phyloP scores from a whole-genome alignment of 1,139 yeast species.

The Yamadazyma taylorii region DNA sequence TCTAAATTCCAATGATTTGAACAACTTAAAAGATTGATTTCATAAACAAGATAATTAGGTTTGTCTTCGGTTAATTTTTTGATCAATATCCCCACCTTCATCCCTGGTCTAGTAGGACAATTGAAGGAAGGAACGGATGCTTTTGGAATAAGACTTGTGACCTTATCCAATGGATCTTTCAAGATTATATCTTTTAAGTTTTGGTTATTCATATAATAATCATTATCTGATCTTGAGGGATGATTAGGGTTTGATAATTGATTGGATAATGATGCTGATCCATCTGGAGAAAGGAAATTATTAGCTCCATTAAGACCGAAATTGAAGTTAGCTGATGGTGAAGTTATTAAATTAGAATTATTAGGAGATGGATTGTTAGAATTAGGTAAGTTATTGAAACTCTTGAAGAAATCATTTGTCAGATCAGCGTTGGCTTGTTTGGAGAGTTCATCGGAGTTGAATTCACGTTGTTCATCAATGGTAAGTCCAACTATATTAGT shows the following conservation, averaged over 20 bases:
- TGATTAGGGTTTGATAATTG: constrained; percentile 1
- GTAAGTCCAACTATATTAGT: constrained; percentile 1
- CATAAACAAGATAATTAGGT: constrained; percentile 41
- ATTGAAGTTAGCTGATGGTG: constrained; percentile 30
- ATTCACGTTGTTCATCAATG: constrained; percentile 3
- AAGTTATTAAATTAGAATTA: constrained; percentile 30
- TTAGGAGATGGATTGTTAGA: constrained; percentile 26
- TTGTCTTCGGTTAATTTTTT: constrained; percentile 26
- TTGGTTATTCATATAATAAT: not conserved
- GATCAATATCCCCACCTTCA: constrained; percentile 69
- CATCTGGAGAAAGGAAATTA: constrained; percentile 35
- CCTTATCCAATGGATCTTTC: constrained; percentile 53
- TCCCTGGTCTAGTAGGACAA: constrained; percentile 69
- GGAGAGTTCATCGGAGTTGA: not conserved
- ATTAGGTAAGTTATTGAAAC: constrained; percentile 18
- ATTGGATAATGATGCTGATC: constrained; percentile 10
- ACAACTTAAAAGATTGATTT: constrained; percentile 67
- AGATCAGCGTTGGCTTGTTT: constrained; percentile 8
- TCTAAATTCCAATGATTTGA: constrained; percentile 60
- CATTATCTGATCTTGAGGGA: not conserved
- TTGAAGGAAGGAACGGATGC: constrained; percentile 64
- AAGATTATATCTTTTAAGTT: constrained; percentile 37
- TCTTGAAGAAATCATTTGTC: constrained; percentile 15
- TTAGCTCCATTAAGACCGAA: constrained; percentile 10
- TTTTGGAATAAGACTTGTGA: constrained; percentile 63